Conservation (phyloP, 73 alveolate species). For the Halteria grandinella region DNA sequence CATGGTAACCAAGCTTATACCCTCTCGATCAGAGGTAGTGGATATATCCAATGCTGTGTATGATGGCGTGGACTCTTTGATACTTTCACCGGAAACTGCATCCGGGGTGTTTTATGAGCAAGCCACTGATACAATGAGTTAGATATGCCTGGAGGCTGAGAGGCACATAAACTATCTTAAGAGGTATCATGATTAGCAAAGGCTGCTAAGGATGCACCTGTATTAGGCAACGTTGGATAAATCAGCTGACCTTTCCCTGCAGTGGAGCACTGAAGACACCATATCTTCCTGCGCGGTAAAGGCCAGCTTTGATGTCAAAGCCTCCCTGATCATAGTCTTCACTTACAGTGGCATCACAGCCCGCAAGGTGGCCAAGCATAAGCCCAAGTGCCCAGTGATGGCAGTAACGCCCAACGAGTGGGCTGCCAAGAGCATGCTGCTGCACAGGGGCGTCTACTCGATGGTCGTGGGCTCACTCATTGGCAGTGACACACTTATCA, state of each 20-base stretch:
- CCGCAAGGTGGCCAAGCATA: not conserved
- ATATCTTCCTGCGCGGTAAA: conserved; percentile 36
- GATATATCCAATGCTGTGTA: conserved; percentile 59
- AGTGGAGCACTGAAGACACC: not conserved
- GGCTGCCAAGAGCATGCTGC: not conserved
- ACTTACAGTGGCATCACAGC: conserved; percentile 43
- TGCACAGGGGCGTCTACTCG: conserved; percentile 44
- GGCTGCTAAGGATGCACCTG: not conserved
- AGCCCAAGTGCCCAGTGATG: conserved; percentile 42
- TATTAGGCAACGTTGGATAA: not conserved
- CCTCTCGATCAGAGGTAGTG: conserved; percentile 56
- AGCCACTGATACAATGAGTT: conserved; percentile 3
- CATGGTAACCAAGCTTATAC: conserved; percentile 42
- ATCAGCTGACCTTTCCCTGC: no score
- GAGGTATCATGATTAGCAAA: conserved; percentile 6
- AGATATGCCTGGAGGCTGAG: conserved; percentile 50
- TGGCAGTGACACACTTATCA: not conserved
- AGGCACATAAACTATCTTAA: conserved; percentile 5
- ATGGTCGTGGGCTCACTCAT: not conserved
- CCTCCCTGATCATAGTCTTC: conserved; percentile 24
- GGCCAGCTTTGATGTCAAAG: conserved; percentile 18
- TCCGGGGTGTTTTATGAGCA: not conserved
- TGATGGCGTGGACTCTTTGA: conserved; percentile 35
- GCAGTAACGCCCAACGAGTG: conserved; percentile 7
- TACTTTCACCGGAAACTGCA: conserved; percentile 48